Base-by-base conservation (phyloP, 345 rosid genomes). In the Geranium rotundifolium region DNA sequence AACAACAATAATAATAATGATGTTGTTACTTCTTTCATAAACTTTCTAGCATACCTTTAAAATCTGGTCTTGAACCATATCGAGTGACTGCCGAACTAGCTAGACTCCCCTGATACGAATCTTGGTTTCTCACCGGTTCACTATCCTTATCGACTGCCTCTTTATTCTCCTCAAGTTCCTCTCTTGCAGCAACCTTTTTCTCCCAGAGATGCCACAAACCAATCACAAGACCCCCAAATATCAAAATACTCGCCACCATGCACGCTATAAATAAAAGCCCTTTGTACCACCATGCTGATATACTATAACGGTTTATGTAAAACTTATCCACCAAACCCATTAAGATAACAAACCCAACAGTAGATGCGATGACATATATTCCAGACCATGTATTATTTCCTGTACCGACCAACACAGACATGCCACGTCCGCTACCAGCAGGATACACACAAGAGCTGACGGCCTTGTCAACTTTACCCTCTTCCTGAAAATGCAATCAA, bases 61-160 rank as follows among this genome's bases (percentile, higher is more conserved):
- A 89, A 68, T 87, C 79, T 9, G 98, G 96, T 75, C 96, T 90
- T 17, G 81, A 69, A 59, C 98, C 98, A 77, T 89, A 87, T 31
- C 37, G 37, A 3, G 37, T 31, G 37, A 31, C 7, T 3, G 37
- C 37, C 7, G 37, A 31, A 7, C 37, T 31, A 31, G 7, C 37
- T 31, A 31, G 37, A 31, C 37, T 31, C 37, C 37, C 37, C 37
- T n/a, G n/a, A 31, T 31, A 49, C 68, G 69, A 54, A 82, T 65
- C 54, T 37, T 58, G 31, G 76, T 75, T 41, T 41, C 10, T 79
- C 81, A 23, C 0, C 19, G 0, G 76, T 0, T 59, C 61, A 12
- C 14, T 12, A 8, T 34, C 41, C 5, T 4, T 3, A 34, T 41
- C 7, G 10, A 41, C 37, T 31, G 37, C 4, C 37, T 31, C 7